Base-by-base conservation (phyloP, 1,139 yeast species). In the Fermentozyma sake region DNA sequence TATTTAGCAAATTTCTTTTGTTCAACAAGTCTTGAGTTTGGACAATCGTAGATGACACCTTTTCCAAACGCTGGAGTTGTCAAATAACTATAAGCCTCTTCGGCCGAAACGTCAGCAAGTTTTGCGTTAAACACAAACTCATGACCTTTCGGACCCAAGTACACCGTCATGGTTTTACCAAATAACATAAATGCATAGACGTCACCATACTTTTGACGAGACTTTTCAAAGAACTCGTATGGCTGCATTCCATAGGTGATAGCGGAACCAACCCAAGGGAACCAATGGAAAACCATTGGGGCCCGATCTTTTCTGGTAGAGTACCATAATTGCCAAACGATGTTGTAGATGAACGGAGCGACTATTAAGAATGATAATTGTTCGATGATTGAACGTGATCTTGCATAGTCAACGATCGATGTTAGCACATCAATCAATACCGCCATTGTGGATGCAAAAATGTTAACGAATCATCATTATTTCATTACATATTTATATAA, bases 61-160 rank as follows among this genome's bases (percentile, higher is more conserved):
- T 85, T 76, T 46, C 98, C 98, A 48, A 91, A 91, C 12, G 87
- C 96, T 11, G 98, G 98, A 6, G 97, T 91, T 16, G 98, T 91
- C 56, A 91, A 72, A 53, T 87, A 96, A 35, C 79, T 72, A 61
- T 91, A 91, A 17, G 97, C 97, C 28, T 81, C 97, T 56, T 91
- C 97, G 28, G 98, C 98, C 32, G 91, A 80, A 17, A 89, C 97
- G 46, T 86, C 95, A 16, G 79, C 76, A 32, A 84, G 69, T 56
- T 84, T 87, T 24, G 96, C 87, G 58, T 91, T 91, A 46, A 91
- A 77, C 26, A 89, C 87, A 55, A 91, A 87, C 55, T 91, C 98
- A 56, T 91, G 96, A 38, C 98, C 98, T 58, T 83, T 83, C 44
- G 97, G 96, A 25, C 97, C 98, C 42, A 91, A 65, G 52, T 86